Percentiles rank a stretch among this genome's conserved stretches.
phyloP scores from a whole-genome alignment of 805 yeast genomes.

The Kregervanrija pseudodelftensis region DNA sequence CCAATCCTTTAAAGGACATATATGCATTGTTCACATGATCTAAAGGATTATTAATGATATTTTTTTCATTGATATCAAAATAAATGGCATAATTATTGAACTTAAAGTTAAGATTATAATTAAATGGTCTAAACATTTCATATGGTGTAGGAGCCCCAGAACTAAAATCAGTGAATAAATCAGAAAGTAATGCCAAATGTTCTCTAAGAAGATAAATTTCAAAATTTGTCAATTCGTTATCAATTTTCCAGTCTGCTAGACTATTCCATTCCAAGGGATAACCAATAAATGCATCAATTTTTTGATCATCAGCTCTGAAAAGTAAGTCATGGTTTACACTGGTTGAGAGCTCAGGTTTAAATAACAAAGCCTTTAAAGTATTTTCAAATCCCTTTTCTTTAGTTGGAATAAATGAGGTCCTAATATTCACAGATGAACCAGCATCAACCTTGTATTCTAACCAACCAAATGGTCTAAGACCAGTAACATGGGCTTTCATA shows the following conservation, averaged over 20 bases:
- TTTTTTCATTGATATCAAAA: conserved; percentile 78
- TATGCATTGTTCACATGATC: conserved; percentile 78
- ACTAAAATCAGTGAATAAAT: conserved; percentile 68
- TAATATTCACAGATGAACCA: conserved; percentile 42
- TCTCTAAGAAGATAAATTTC: conserved; percentile 70
- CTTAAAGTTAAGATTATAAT: conserved; percentile 55
- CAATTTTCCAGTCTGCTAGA: conserved; percentile 58
- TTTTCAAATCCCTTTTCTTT: conserved; percentile 48
- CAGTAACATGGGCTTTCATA: conserved; percentile 7
- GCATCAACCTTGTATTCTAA: conserved; percentile 58
- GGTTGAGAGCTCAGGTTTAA: conserved; percentile 58
- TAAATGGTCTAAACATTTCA: conserved; percentile 68
- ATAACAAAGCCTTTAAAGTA: conserved; percentile 37
- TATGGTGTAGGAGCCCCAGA: conserved; percentile 67
- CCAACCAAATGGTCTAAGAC: conserved; percentile 83
- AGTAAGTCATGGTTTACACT: conserved; percentile 86
- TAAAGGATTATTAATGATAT: conserved; percentile 82
- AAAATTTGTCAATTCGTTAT: conserved; percentile 42
- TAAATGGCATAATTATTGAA: conserved; percentile 50
- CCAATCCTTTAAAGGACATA: conserved; percentile 63
- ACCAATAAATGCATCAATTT: conserved; percentile 48
- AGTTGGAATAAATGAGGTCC: conserved; percentile 47
- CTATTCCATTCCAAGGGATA: conserved; percentile 85
- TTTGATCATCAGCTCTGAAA: conserved; percentile 53
- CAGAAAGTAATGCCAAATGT: conserved; percentile 68